Evolutionary conservation across 2,329 filamentous ascomycete species (phyloP), one percentile per base, ranked within the genome.

Genomic region (Clonostachys rhizophaga): DNA sequence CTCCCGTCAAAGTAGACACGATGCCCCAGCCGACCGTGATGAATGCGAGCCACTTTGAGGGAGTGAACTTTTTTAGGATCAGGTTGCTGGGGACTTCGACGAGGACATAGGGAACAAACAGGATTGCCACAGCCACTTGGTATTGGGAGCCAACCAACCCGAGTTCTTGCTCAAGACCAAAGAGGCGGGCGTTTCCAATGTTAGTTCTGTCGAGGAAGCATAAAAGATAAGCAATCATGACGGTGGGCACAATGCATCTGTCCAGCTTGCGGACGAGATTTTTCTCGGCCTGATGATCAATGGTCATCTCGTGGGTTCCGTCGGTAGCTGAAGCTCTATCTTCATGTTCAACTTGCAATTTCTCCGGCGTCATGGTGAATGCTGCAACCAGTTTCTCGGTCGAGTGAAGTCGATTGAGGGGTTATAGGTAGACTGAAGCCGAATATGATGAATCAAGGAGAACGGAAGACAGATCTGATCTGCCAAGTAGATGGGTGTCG

Each of bases 131-230:
- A 5, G 77, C 75, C 34, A 76, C 72, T 58, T 88, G 83, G 58
- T 83, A 89, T 56, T 87, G 47, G 85, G 86, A 73, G 9, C 75
- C 72, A 34, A 65, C 59, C 51, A 88, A 65, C 9, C 71, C 65
- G 11, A 87, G 65, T 47, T 85, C 82, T 45, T 76, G 65, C 47
- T 65, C 59, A 24, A 70, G 52, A n/a, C 62, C 62, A 39, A 57
- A 60, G 34, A 68, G 57, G 46, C 60, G 59, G 14, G 64, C 65
- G 55, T 67, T 68, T 43, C 70, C 72, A 43, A 76, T 71, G 55
- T 76, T 78, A n/a, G 70, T 72, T 44, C 71, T 63, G 52, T 75
- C 71, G 42, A 76, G 61, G 58, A 74, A 75, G 50, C 69, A 74
- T 33, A 75, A 62, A 7, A 66, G 64, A 43, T 50, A 49, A 24